These are phyloP conservation scores for Citrullus colocynthis DNA, from an alignment of 306 rosid genomes.

Conservation along the genomic window DNA sequence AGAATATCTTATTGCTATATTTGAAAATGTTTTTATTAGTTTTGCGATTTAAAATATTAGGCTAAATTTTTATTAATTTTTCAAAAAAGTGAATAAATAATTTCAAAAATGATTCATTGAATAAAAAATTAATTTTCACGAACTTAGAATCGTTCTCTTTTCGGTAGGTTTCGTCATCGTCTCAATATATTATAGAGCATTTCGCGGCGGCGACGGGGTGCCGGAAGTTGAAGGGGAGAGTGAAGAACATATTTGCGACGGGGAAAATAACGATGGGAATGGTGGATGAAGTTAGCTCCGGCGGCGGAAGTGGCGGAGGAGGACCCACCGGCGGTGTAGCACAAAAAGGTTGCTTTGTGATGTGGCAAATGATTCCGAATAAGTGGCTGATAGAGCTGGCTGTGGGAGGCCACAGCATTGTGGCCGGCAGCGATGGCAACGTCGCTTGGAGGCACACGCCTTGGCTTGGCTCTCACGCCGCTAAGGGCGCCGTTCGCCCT, in stretches of 20 bases:
- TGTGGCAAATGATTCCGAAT: constrained; percentile 96
- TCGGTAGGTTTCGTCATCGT: constrained; percentile 37
- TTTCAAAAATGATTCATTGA: no score
- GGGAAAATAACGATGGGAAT: constrained; percentile 76
- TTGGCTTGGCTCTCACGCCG: constrained; percentile 84
- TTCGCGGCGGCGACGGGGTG: constrained; percentile 87
- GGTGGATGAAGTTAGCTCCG: constrained; percentile 48
- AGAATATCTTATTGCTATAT: no score
- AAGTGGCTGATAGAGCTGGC: constrained; percentile 89
- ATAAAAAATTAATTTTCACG: no score
- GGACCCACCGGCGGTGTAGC: constrained; percentile 20
- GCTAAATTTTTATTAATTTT: no score
- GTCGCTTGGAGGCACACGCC: constrained; percentile 97
- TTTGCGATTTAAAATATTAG: no score
- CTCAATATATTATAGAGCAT: constrained; percentile 77
- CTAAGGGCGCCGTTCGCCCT: constrained; percentile 77
- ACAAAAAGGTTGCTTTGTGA: constrained; percentile 78
- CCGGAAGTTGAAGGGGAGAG: constrained; percentile 67
- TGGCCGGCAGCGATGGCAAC: constrained; percentile 74
- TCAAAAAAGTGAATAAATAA: no score
- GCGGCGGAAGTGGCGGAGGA: constrained; percentile 8
- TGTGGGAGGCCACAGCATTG: constrained; percentile 58
- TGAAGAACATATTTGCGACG: constrained; percentile 55
- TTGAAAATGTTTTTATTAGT: no score
- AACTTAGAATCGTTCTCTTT: neutral